Evolutionary conservation across 805 yeast species (phyloP).

Genomic region (Brettanomyces nanus): DNA sequence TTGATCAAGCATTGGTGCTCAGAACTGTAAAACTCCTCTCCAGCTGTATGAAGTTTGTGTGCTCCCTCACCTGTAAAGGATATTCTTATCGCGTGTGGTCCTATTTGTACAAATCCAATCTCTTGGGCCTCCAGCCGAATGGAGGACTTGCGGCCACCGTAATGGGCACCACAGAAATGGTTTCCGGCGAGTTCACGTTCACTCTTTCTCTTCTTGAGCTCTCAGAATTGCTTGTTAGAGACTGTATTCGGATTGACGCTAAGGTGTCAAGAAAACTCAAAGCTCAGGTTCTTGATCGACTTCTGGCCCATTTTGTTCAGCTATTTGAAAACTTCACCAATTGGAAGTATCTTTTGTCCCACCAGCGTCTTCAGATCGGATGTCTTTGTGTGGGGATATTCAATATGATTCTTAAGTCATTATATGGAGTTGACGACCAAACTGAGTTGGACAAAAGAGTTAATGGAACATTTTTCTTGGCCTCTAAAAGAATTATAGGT

Average conservation of each 20-base stretch:
- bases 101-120: conserved; percentile 55
- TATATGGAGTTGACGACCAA: conserved; percentile 44
- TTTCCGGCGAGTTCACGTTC: conserved; percentile 57
- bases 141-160: conserved; percentile 58
- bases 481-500: conserved; percentile 43
- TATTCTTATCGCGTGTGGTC: conserved; percentile 74
- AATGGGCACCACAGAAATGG: conserved; percentile 66
- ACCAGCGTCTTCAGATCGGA: conserved; percentile 58
- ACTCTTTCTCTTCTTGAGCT: conserved; percentile 54
- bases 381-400: conserved; percentile 45
- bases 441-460: conserved; percentile 30
- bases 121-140: conserved; percentile 52
- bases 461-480: conserved; percentile 40
- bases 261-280: conserved; percentile 34
- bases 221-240: conserved; percentile 42
- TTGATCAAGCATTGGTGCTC: conserved; percentile 58
- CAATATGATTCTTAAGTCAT: conserved; percentile 40
- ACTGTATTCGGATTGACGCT: conserved; percentile 35
- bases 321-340: conserved; percentile 66
- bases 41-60: conserved; percentile 41
- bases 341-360: conserved; percentile 54
- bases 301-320: conserved; percentile 49
- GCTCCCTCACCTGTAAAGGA: conserved; percentile 33
- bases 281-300: conserved; percentile 44
- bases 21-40: conserved; percentile 40